Percentiles rank a stretch among this genome's conserved stretches.
Conservation (phyloP, 352 stramenopile genomes). For the Pythium dissimile region DNA sequence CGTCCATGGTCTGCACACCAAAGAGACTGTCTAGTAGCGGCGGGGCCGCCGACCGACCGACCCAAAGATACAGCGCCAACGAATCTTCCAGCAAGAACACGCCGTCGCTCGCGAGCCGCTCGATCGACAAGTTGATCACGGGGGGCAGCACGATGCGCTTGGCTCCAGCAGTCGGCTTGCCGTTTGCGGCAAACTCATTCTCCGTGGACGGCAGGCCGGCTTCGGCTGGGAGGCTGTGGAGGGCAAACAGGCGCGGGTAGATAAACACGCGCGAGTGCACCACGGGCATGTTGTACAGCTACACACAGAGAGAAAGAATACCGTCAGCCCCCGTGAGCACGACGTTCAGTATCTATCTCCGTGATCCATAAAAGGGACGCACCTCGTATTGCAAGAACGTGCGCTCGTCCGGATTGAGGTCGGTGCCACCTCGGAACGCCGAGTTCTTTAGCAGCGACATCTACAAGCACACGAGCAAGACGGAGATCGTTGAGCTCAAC, state of each 20-base stretch:
- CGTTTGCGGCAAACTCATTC: slow-evolving; percentile 28
- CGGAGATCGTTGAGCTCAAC: too few species aligned
- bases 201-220: slow-evolving; percentile 74
- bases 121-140: slow-evolving; percentile 94
- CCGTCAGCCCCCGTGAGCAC: neutral
- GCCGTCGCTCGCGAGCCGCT: slow-evolving; percentile 91
- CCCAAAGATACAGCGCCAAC: slow-evolving; percentile 95
- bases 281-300: slow-evolving; percentile 94
- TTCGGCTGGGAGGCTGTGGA: slow-evolving; percentile 90
- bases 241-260: slow-evolving; percentile 96
- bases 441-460: slow-evolving; percentile 98
- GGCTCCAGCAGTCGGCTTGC: slow-evolving; percentile 55
- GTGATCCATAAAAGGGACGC: too few species aligned
- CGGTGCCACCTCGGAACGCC: slow-evolving; percentile 94
- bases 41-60: slow-evolving; percentile 88
- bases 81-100: slow-evolving; percentile 98
- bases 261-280: slow-evolving; percentile 91
- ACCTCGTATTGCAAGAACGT: slow-evolving; percentile 90
- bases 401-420: slow-evolving; percentile 96
- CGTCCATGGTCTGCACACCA: slow-evolving; percentile 92
- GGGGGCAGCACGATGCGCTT: slow-evolving; percentile 85
- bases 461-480: slow-evolving; percentile 29
- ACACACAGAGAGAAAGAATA: neutral
- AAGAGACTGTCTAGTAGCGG: slow-evolving; percentile 92
- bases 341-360: too few species aligned